A percentile compares a stretch with the other conserved stretches of the same genome.
Conservation (phyloP, 257 asterid genomes). For the Marsdenia floribunda region DNA sequence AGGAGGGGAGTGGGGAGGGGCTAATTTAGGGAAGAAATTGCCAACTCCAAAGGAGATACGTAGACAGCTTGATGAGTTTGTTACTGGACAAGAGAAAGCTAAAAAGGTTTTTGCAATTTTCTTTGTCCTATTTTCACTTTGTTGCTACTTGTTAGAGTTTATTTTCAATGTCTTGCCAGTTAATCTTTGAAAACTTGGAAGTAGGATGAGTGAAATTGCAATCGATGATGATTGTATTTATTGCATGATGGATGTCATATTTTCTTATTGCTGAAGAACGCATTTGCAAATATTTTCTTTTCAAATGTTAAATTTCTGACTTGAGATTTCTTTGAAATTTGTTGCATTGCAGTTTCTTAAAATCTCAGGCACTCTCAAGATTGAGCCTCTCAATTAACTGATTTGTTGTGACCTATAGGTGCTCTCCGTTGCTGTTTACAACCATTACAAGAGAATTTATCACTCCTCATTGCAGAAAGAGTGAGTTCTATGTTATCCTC, state of each 20-base stretch:
- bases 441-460: conserved; percentile 80
- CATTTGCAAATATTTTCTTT: background rate
- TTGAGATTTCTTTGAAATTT: background rate
- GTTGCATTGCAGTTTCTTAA: background rate
- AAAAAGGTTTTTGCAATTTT: conserved; percentile 53
- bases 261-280: background rate
- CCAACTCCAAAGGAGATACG: conserved; percentile 87
- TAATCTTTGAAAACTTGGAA: background rate
- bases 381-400: conserved; percentile 15
- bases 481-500: conserved; percentile 38
- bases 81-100: conserved; percentile 78
- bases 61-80: conserved; percentile 68
- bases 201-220: background rate
- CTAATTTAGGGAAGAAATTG: conserved; percentile 37
- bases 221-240: background rate
- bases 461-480: conserved; percentile 40
- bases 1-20: conserved; percentile 27
- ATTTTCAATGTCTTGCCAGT: background rate
- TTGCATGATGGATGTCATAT: background rate
- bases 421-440: conserved; percentile 91
- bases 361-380: background rate
- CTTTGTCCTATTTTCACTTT: background rate
- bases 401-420: conserved; percentile 46
- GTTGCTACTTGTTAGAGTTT: background rate
- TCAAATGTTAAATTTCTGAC: background rate